Evolutionary conservation across 139 green algal species (phyloP), one percentile per base, ranked within the genome.

Genomic region (Chlamydomonas incerta): DNA sequence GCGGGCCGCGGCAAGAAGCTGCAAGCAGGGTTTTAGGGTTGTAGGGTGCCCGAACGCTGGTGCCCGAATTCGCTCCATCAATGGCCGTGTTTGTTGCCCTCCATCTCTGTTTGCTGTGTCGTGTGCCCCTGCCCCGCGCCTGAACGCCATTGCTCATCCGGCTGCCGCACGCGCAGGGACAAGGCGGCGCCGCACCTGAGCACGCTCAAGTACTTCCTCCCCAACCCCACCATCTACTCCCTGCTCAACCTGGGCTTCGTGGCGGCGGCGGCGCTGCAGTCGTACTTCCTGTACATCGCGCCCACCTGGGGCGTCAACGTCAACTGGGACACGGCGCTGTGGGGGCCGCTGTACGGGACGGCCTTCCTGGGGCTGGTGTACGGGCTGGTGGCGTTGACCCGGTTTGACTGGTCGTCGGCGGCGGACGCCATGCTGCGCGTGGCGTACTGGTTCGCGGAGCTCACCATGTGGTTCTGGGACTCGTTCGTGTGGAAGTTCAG

Each of bases 251-350:
- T 63, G 2, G 41, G 33, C 31, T 77, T 85, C 66, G 31, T 85
- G 13, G 67, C 50, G 10, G 80, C 80, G 23, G 80, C 80, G 3
- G 80, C 2, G 5, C 65, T 85, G 33, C 66, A 76, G 33, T 67
- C 67, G 13, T 57, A 31, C 66, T 57, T 76, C 33, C 29, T 77
- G 24, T 3, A 46, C 15, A 11, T 4, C 31, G 80, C 80, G 15
- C 66, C 80, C 8, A 33, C 5, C 6, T 33, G 69, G 50, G 80
- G 80, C 3, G 67, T 77, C 31, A 26, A 85, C 80, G 80, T 85
- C 31, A 85, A 85, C 67, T 75, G 33, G 47, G 80, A 85, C 50
- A 67, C 29, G 3, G 50, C 67, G 67, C 80, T 85, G 33, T 85
- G 80, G 80, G 80, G 67, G 21, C 67, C 80, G 31, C 29, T 85